A percentile compares a stretch with the other conserved stretches of the same genome.
Conservation (phyloP, 2,329 filamentous ascomycete genomes). For the Colletotrichum theobromicola region DNA sequence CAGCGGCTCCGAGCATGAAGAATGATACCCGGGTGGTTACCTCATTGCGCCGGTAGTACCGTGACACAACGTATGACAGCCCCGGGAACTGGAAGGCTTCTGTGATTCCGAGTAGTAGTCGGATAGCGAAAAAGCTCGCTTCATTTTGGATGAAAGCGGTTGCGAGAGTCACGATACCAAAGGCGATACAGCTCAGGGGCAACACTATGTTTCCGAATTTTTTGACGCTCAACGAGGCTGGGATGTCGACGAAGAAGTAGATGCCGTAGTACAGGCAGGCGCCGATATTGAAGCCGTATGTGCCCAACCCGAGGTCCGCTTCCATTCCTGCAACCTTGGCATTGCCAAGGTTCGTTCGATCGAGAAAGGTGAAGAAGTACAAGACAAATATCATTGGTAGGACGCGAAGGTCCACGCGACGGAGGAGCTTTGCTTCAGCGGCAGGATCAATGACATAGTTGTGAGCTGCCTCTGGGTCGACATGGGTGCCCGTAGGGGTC, state of each 20-base stretch:
- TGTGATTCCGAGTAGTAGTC: constrained; percentile 65
- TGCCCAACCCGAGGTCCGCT: constrained; percentile 47
- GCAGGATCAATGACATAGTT: constrained; percentile 21
- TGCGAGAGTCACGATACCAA: constrained; percentile 62
- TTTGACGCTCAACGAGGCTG: constrained; percentile 24
- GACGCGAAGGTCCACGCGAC: constrained; percentile 35
- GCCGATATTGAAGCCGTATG: constrained; percentile 22
- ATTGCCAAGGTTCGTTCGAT: constrained; percentile 54
- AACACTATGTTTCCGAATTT: constrained; percentile 24
- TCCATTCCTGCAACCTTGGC: constrained; percentile 47
- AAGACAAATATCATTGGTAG: constrained; percentile 59
- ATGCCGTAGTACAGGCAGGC: constrained; percentile 26
- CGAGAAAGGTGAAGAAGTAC: constrained; percentile 61
- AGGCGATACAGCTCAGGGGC: constrained; percentile 46
- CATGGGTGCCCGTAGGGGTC: background rate
- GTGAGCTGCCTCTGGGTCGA: constrained; percentile 23
- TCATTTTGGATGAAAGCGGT: constrained; percentile 65
- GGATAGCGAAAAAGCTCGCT: constrained; percentile 53
- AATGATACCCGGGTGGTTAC: constrained; percentile 62
- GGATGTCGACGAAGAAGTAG: constrained; percentile 26
- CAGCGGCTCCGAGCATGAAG: constrained; percentile 68
- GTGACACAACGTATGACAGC: constrained; percentile 69
- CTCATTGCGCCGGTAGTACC: constrained; percentile 69
- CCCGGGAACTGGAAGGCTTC: constrained; percentile 71
- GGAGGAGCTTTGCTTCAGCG: constrained; percentile 22